phyloP scores from a whole-genome alignment of 495 filamentous ascomycete species.

The Penicillium cinerascens region DNA sequence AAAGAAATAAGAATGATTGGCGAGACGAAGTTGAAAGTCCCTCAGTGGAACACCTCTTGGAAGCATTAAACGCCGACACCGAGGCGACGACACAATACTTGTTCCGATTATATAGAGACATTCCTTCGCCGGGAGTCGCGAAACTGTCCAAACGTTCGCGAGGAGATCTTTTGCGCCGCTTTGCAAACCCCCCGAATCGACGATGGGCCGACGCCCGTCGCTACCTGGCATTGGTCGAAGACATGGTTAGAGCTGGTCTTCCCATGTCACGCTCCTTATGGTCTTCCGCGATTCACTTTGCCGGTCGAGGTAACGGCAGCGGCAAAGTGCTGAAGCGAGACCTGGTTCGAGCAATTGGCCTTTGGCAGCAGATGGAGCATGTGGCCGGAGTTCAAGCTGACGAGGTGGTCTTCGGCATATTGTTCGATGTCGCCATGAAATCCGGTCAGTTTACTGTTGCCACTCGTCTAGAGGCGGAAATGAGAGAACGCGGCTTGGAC shows the following conservation, averaged over 20 bases:
- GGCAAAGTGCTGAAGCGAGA: constrained; percentile 59
- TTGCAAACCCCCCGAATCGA: constrained; percentile 51
- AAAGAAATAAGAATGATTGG: constrained; percentile 4
- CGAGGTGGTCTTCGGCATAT: constrained; percentile 79
- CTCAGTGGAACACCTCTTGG: constrained; percentile 41
- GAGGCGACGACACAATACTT: constrained; percentile 50
- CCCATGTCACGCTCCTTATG: constrained; percentile 65
- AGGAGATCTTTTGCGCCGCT: constrained; percentile 60
- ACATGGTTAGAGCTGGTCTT: constrained; percentile 66
- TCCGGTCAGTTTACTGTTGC: constrained; percentile 77
- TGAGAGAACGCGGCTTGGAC: constrained; percentile 59
- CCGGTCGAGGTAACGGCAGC: constrained; percentile 57
- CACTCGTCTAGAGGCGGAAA: constrained; percentile 79
- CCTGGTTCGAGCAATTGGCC: constrained; percentile 64
- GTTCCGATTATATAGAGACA: constrained; percentile 56
- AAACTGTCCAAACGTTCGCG: constrained; percentile 57
- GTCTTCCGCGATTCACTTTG: constrained; percentile 79
- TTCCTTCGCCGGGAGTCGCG: constrained; percentile 63
- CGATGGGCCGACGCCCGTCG: constrained; percentile 54
- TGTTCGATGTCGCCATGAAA: constrained; percentile 86
- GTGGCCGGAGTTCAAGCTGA: constrained; percentile 60
- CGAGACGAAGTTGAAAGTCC: constrained; percentile 21
- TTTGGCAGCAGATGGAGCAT: constrained; percentile 90
- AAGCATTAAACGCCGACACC: constrained; percentile 35
- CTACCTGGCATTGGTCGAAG: constrained; percentile 78